A percentile compares a stretch with the other conserved stretches of the same genome.
These are phyloP conservation scores for Spongispora temasekensis DNA, from an alignment of 1,284 basidiomycete species.

Conservation along the genomic window DNA sequence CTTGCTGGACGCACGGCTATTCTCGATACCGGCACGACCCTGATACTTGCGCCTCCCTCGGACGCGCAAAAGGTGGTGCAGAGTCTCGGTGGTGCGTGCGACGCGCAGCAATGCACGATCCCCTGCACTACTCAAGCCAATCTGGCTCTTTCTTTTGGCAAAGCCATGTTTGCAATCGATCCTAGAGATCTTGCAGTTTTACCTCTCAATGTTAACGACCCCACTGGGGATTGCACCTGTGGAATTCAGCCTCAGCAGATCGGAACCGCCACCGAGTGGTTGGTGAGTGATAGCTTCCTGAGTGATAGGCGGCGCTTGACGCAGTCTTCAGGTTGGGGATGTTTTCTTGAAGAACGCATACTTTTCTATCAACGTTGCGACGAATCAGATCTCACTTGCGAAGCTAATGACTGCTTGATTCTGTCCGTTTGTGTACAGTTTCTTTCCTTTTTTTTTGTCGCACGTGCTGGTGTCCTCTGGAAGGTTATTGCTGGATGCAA, in stretches of 20 bases:
- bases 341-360: conserved; percentile 82
- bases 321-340: conserved; percentile 51
- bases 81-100: conserved; percentile 64
- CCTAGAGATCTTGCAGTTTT: conserved; percentile 71
- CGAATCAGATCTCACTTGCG: conserved; percentile 73
- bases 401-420: conserved; percentile 37
- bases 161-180: conserved; percentile 62
- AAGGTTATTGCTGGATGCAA: neutral
- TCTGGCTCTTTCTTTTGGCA: conserved; percentile 72
- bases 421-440: neutral
- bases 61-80: conserved; percentile 61
- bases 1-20: conserved; percentile 67
- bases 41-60: conserved; percentile 57
- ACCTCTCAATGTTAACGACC: conserved; percentile 62
- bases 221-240: conserved; percentile 69
- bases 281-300: conserved; percentile 45
- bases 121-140: conserved; percentile 72
- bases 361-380: conserved; percentile 69
- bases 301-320: conserved; percentile 7
- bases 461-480: neutral
- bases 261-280: conserved; percentile 69
- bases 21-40: conserved; percentile 79
- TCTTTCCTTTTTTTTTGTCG: conserved; percentile 3
- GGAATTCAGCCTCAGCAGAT: conserved; percentile 71
- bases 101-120: conserved; percentile 72